phyloP scores from a whole-genome alignment of 805 yeast species.

The Candida tallmaniae region DNA sequence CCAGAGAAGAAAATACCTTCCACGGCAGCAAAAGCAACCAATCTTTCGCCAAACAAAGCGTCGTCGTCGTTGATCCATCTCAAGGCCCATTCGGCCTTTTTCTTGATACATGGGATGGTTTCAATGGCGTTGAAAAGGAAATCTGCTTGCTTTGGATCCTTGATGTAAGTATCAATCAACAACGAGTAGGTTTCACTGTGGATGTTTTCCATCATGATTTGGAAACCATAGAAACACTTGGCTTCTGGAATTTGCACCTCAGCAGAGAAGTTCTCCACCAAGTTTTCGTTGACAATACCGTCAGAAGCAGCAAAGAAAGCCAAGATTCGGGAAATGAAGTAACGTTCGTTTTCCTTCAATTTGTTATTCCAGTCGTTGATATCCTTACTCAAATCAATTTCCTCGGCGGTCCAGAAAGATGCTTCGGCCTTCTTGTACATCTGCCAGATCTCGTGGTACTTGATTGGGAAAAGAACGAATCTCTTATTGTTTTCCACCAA shows the following conservation, averaged over 20 bases:
- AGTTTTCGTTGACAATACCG: conserved; percentile 96
- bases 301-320: conserved; percentile 99
- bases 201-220: conserved; percentile 99
- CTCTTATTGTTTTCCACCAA: conserved; percentile 80
- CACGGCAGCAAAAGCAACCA: conserved; percentile 97
- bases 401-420: conserved; percentile 99
- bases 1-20: conserved; percentile 99
- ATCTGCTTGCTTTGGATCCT: conserved; percentile 91
- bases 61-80: conserved; percentile 91
- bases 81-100: conserved; percentile 98
- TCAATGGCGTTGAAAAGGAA: conserved; percentile 93
- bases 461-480: conserved; percentile 92
- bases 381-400: conserved; percentile 93
- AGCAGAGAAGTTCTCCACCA: conserved; percentile 95
- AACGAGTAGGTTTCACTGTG: conserved; percentile 97
- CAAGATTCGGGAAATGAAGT: conserved; percentile 83
- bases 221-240: conserved; percentile 98
- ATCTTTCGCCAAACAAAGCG: conserved; percentile 90
- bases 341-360: conserved; percentile 88
- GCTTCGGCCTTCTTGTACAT: conserved; percentile 99
- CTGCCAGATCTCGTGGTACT: conserved; percentile 97
- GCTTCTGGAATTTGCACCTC: conserved; percentile 98
- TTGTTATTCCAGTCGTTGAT: conserved; percentile 86
- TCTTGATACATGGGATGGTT: conserved; percentile 91
- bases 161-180: conserved; percentile 90